Percentiles rank a stretch among this genome's conserved stretches.
Conservation (phyloP, 73 alveolate species). For the Paramecium bursaria region DNA sequence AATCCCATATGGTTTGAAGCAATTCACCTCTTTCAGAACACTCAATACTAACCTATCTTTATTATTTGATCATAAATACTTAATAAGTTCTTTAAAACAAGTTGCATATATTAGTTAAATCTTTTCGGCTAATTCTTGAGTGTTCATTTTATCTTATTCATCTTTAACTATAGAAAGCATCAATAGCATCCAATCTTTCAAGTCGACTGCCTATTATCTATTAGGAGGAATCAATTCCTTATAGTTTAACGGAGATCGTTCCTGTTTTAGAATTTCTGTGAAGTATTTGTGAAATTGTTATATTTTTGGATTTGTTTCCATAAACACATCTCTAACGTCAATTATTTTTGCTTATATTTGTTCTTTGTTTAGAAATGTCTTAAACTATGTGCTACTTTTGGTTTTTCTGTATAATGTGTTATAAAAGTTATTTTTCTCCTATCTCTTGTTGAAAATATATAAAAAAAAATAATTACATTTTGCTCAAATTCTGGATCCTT, state of each 20-base stretch:
- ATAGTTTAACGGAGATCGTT: not conserved
- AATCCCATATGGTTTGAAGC: constrained; percentile 42
- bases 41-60: constrained; percentile 48
- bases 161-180: constrained; percentile 20
- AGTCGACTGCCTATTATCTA: constrained; percentile 36
- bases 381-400: not conserved
- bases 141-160: not conserved
- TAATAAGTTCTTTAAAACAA: constrained; percentile 33
- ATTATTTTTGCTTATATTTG: not conserved
- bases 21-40: constrained; percentile 60
- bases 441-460: constrained; percentile 15
- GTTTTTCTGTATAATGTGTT: constrained; percentile 29
- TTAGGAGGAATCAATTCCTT: constrained; percentile 57
- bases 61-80: constrained; percentile 2
- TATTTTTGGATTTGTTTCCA: not conserved
- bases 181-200: constrained; percentile 49
- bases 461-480: not conserved
- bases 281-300: not conserved
- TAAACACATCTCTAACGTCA: constrained; percentile 21
- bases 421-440: constrained; percentile 39
- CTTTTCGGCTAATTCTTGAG: constrained; percentile 44
- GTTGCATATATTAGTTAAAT: constrained; percentile 39
- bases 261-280: constrained; percentile 42
- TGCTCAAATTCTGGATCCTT: constrained; percentile 30
- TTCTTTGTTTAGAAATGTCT: constrained; percentile 2